Base-by-base conservation (phyloP, 345 rosid species). In the Dipteronia dyeriana region DNA sequence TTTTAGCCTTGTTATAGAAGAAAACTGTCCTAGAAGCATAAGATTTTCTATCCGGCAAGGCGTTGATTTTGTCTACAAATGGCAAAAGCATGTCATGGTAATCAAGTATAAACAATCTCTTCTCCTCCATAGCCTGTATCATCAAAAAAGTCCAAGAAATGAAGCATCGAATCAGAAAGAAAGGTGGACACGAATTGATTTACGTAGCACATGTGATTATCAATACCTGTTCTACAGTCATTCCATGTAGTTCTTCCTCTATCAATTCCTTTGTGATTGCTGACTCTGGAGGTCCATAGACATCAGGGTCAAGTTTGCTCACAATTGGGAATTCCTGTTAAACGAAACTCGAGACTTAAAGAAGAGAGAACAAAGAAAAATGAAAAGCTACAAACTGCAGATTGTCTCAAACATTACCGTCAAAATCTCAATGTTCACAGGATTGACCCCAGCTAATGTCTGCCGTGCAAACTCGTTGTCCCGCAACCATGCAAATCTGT, bases 401-500 rank as follows among this genome's bases (percentile, higher is more conserved):
- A 68, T 17, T 26, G n/a, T 25, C 66, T 38, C 10, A 25, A 57
- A 66, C 66, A 38, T 59, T 49, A 87, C 98, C 96, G 84, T 93
- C 16, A 93, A 67, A 75, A 93, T 75, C 88, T 91, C 89, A 66
- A 95, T 93, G 84, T 85, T 88, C 41, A 93, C 96, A 1, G 99
- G 97, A 73, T 95, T 93, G 71, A 95, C 98, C 77, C 98, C 99
- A 29, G 98, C 98, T 73, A 93, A 79, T 75, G 95, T 79, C 86
- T 92, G 98, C 41, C 98, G 91, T n/a, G 96, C 97, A 66, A 95
- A 95, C 77, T 95, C 99, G 23, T 87, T 87, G 71, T 95, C 99
- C 66, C 99, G 86, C 74, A 95, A 81, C 99, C 99, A 95, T 14
- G 98, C 85, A 87, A 95, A 95, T 65, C 98, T 87, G 76, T 95